phyloP scores from a whole-genome alignment of 2,329 filamentous ascomycete species.

The Bipolaris oryzae region DNA sequence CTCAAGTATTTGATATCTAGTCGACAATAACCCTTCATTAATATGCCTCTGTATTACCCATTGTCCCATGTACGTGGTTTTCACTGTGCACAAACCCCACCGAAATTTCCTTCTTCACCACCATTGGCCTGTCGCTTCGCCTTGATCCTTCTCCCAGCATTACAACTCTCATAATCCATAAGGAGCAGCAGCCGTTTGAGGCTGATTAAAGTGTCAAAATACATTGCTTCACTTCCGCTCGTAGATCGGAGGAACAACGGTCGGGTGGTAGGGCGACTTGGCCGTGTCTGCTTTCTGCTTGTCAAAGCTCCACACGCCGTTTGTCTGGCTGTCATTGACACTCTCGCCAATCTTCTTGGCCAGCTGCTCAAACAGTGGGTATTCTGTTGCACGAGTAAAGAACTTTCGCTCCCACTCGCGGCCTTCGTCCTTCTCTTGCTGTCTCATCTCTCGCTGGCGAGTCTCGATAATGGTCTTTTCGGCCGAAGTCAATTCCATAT shows the following conservation, averaged over 20 bases:
- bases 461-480: constrained; percentile 93
- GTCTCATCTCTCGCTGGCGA: constrained; percentile 77
- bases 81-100: neutral
- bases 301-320: constrained; percentile 74
- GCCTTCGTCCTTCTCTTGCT: constrained; percentile 75
- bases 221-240: constrained; percentile 19
- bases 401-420: constrained; percentile 82
- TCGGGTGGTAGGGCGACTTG: constrained; percentile 36
- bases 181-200: neutral
- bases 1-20: neutral
- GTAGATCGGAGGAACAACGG: constrained; percentile 38
- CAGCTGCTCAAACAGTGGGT: constrained; percentile 56
- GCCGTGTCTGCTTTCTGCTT: constrained; percentile 53
- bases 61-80: neutral
- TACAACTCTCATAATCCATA: neutral
- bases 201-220: neutral
- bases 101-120: neutral
- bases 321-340: constrained; percentile 69
- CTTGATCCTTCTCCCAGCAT: neutral
- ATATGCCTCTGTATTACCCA: neutral
- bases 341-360: constrained; percentile 53
- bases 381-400: constrained; percentile 62
- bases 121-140: neutral
- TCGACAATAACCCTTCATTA: neutral
- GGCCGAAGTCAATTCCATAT: constrained; percentile 77